Conservation (phyloP, 148 eudicot species). For the Vaccinium corymbosum region DNA sequence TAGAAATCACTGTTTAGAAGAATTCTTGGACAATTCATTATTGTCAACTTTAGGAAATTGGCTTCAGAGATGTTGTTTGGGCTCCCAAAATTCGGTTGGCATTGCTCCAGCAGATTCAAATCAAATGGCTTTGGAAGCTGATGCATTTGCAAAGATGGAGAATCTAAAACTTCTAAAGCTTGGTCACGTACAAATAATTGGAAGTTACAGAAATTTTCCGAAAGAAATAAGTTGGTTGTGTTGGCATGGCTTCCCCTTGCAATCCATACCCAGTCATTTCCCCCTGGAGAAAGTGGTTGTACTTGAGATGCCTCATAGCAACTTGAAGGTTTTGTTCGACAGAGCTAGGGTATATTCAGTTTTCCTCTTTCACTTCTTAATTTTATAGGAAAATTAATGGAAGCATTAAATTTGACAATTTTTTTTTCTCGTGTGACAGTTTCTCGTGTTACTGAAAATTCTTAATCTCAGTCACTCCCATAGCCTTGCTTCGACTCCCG, state of each 20-base stretch:
- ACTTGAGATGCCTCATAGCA: conserved; percentile 13
- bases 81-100: not conserved
- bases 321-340: not conserved
- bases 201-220: not conserved
- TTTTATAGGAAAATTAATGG: not conserved
- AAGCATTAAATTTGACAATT: not conserved
- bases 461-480: conserved; percentile 13
- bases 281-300: not conserved
- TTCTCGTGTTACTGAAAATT: not conserved
- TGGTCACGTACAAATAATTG: not conserved
- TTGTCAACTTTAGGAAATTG: not conserved
- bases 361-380: not conserved
- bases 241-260: conserved; percentile 8
- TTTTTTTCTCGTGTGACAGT: not conserved
- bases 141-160: not conserved
- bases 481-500: not conserved
- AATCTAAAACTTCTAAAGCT: not conserved
- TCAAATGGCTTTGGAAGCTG: not conserved
- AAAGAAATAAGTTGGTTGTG: not conserved
- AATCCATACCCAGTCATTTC: not conserved
- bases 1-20: not conserved
- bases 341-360: not conserved
- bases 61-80: not conserved
- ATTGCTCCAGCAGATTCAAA: not conserved
- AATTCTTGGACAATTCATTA: not conserved